Evolutionary conservation across 495 filamentous ascomycete species (phyloP).

Genomic region (Antarctomyces pellizariae): DNA sequence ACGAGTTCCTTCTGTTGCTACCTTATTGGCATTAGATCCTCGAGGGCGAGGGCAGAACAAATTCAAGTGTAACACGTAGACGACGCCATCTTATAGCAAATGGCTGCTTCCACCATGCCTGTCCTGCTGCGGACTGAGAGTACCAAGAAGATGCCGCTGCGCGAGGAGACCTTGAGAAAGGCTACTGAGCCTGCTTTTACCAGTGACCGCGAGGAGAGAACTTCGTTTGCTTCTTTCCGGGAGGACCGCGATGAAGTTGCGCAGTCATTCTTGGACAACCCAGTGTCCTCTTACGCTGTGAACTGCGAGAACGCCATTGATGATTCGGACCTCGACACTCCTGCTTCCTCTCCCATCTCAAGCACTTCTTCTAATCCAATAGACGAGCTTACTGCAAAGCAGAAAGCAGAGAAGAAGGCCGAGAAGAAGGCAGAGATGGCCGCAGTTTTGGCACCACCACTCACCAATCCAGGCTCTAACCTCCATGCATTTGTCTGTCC

Average conservation of each 20-base stretch:
- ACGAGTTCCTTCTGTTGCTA: too few species aligned
- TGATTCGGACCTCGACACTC: constrained; percentile 12
- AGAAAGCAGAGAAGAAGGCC: constrained; percentile 6
- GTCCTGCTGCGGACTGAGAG: too few species aligned
- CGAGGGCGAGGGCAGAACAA: background rate
- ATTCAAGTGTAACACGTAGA: background rate
- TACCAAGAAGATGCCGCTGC: constrained; percentile 7
- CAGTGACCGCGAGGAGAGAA: constrained; percentile 15
- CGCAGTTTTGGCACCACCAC: constrained; percentile 13
- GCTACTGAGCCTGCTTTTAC: constrained; percentile 4
- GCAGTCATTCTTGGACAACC: constrained; percentile 49
- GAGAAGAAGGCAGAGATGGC: constrained; percentile 1
- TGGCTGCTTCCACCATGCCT: too few species aligned
- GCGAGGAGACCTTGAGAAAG: constrained; percentile 10
- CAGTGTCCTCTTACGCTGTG: constrained; percentile 31
- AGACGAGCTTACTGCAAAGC: constrained; percentile 14
- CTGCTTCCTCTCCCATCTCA: constrained; percentile 3
- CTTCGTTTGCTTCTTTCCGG: constrained; percentile 32
- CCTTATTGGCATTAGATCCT: too few species aligned
- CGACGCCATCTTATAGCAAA: too few species aligned
- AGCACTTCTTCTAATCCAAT: constrained; percentile 2
- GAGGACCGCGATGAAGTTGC: constrained; percentile 28
- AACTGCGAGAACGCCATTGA: constrained; percentile 23
- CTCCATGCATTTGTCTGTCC: constrained; percentile 42
- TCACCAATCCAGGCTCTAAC: constrained; percentile 21